Base-by-base conservation (phyloP, 169 alveolate species). In the Cryptosporidium baileyi region DNA sequence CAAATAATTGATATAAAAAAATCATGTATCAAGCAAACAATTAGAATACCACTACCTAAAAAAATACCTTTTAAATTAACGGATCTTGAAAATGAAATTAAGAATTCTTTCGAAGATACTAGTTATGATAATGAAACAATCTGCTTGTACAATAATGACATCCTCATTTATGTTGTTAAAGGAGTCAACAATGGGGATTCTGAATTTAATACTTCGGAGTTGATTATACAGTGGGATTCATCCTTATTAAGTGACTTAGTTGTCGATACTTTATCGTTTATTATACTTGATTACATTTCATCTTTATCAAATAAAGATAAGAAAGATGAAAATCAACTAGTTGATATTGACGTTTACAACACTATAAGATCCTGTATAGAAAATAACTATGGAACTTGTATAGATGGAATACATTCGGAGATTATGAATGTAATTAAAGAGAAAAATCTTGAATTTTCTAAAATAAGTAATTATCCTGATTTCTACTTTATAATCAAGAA, bases 231-330 rank as follows among this genome's bases (percentile, higher is more conserved):
- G 24, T 74, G 85, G 85, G 22, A 54, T 40, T 74, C 85, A 9
- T 54, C 74, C 15, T 60, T 51, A 19, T 22, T 51, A 13, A 22
- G 45, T 15, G 85, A 74, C 40, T 26, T 74, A 44, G 67, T 74
- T 32, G 85, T 57, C 9, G 85, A 74, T 57, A 38, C 85, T 22
- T 54, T 74, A n/a, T 74, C 85, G 40, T 74, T 74, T 19, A 54
- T 74, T 1, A 74, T 74, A 41, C 43, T 74, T 17, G 85, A 74
- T 43, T 57, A 34, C 36, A 74, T 74, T 54, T 15, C 19, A 38
- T 41, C 30, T 38, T 13, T 41, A 17, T 36, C 63, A 11, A 45
- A 51, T 13, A 54, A 74, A 22, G 43, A 32, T 11, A 32, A 8
- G 32, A 54, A 74, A 22, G 43, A 32, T 11, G 43, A 8, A 45